A percentile compares a stretch with the other conserved stretches of the same genome.
Evolutionary conservation across 2,329 filamentous ascomycete species (phyloP).

Genomic region (Beauveria caledonica): DNA sequence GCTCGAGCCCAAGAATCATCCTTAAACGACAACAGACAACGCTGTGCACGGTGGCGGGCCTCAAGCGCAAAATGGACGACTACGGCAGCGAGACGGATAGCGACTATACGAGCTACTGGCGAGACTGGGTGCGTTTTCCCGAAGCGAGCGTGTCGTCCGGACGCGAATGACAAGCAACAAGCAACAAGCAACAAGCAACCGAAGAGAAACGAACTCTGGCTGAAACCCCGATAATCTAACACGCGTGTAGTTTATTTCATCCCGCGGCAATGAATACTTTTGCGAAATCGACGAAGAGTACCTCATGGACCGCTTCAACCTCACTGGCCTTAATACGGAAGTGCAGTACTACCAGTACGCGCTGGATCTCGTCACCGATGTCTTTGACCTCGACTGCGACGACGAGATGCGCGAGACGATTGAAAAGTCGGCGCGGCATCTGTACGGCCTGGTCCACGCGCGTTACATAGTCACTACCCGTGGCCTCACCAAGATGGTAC

Average conservation of each 20-base stretch:
- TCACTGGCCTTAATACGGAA: conserved; percentile 93
- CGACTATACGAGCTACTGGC: conserved; percentile 98
- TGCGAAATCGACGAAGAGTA: conserved; percentile 99
- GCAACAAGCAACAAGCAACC: too few species aligned
- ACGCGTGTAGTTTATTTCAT: conserved; percentile 78
- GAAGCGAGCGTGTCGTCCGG: background rate
- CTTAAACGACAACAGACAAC: background rate
- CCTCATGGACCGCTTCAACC: conserved; percentile 93
- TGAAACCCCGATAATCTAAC: background rate
- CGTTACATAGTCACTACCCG: conserved; percentile 94
- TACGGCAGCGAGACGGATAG: conserved; percentile 97
- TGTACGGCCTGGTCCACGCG: conserved; percentile 93
- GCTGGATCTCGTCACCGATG: conserved; percentile 91
- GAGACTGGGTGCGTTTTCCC: conserved; percentile 76
- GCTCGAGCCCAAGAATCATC: background rate
- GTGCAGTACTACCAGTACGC: conserved; percentile 99
- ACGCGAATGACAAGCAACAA: too few species aligned
- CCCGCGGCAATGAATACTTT: conserved; percentile 96
- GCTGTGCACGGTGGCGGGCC: conserved; percentile 6
- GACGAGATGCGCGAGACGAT: conserved; percentile 98
- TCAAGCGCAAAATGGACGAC: conserved; percentile 66
- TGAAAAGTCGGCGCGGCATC: conserved; percentile 89
- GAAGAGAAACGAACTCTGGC: background rate
- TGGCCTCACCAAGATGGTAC: conserved; percentile 91
- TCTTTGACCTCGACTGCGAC: conserved; percentile 97